A percentile compares a stretch with the other conserved stretches of the same genome.
Conservation (phyloP, 768 basidiomycete genomes). For the Lenzites betulinus region DNA sequence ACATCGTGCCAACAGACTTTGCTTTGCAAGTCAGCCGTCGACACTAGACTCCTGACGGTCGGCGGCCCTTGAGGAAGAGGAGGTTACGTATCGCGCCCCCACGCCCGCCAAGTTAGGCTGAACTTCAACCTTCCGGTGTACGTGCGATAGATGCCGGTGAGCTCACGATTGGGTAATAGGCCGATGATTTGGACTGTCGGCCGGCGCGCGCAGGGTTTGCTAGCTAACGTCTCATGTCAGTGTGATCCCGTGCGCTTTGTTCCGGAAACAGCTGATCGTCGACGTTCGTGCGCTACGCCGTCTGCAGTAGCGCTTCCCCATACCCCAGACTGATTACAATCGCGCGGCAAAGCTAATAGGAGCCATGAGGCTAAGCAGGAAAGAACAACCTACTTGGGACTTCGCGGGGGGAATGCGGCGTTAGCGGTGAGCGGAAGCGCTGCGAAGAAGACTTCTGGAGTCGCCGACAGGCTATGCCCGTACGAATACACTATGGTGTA, state of each 20-base stretch:
- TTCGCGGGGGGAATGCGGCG: neutral
- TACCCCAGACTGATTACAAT: too few species aligned
- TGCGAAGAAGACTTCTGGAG: neutral
- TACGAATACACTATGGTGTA: neutral
- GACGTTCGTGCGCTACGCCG: too few species aligned
- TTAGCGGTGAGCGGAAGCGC: neutral
- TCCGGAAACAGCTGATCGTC: too few species aligned
- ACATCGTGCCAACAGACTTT: too few species aligned
- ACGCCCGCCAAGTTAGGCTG: neutral
- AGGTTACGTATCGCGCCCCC: neutral
- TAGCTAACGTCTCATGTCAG: neutral
- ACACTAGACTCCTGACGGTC: neutral
- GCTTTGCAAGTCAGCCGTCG: too few species aligned
- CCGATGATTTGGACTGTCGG: neutral
- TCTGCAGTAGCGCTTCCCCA: neutral
- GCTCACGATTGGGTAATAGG: neutral
- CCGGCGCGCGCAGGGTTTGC: neutral
- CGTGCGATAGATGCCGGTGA: neutral
- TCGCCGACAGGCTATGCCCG: neutral
- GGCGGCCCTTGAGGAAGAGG: neutral
- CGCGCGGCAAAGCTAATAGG: too few species aligned
- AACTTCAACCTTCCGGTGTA: neutral
- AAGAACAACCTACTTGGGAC: too few species aligned
- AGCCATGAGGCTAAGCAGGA: too few species aligned
- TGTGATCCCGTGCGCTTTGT: neutral